phyloP scores from a whole-genome alignment of 108 stramenopile genomes.

The Conticribra weissflogii region DNA sequence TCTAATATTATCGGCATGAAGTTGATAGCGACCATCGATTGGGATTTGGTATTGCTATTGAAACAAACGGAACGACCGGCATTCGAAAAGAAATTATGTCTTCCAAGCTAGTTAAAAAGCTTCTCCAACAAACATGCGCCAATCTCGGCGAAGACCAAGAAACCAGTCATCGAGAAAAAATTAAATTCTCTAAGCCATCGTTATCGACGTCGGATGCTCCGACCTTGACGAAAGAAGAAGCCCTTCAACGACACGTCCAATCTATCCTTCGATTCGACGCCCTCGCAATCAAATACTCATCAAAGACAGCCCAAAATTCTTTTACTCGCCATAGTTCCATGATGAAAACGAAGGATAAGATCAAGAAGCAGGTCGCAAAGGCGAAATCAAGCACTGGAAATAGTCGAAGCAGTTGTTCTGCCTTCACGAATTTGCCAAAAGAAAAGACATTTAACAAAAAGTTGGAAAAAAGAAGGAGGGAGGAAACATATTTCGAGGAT shows the following conservation, averaged over 20 bases:
- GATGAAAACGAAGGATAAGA: slow-evolving; percentile 5
- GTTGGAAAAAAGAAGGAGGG: slow-evolving; percentile 15
- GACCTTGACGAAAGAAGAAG: slow-evolving; percentile 14
- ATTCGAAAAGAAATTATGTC: slow-evolving; percentile 27
- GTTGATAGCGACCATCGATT: too few relatives aligned
- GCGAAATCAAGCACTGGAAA: slow-evolving; percentile 8
- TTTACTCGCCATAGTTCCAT: slow-evolving; percentile 17
- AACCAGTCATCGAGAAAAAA: not conserved
- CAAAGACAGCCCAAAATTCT: slow-evolving; percentile 15
- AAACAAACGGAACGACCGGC: slow-evolving; percentile 5
- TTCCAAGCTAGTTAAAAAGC: slow-evolving; percentile 43
- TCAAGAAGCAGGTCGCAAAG: not conserved
- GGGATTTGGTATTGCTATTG: too few relatives aligned
- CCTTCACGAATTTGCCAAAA: slow-evolving; percentile 7
- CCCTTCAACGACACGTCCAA: slow-evolving; percentile 20
- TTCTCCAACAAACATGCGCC: slow-evolving; percentile 26
- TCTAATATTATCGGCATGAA: too few relatives aligned
- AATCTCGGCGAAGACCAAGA: slow-evolving; percentile 3
- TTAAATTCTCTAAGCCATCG: not conserved
- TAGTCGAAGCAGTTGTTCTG: slow-evolving; percentile 27
- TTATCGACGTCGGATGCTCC: not conserved
- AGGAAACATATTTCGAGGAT: slow-evolving; percentile 26
- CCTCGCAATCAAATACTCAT: slow-evolving; percentile 16
- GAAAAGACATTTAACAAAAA: slow-evolving; percentile 21
- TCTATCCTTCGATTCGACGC: slow-evolving; percentile 27